These are phyloP conservation scores for Crucihimalaya himalaica DNA, from an alignment of 345 rosid species.

Conservation along the genomic window DNA sequence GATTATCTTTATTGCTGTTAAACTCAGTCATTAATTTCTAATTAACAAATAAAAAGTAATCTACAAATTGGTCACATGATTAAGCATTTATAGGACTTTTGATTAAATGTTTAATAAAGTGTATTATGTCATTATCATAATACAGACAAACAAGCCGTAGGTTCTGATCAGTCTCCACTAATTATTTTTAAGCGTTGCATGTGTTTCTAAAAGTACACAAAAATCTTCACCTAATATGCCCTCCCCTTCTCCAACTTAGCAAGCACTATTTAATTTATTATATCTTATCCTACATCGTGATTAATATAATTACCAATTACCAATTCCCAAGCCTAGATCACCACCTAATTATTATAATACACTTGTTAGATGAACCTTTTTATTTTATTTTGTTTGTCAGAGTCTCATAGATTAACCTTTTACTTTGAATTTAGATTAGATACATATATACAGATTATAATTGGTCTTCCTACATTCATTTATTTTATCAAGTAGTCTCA, in stretches of 20 bases:
- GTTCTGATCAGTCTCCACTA: constrained; percentile 43
- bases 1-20: constrained; percentile 11
- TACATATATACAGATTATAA: not conserved
- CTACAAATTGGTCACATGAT: constrained; percentile 39
- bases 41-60: not conserved
- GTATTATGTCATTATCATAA: constrained; percentile 26
- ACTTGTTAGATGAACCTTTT: constrained; percentile 4
- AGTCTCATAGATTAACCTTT: not conserved
- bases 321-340: constrained; percentile 24
- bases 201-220: constrained; percentile 41
- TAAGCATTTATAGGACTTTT: constrained; percentile 19
- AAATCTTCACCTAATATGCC: constrained; percentile 43
- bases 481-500: constrained; percentile 20
- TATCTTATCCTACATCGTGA: constrained; percentile 24
- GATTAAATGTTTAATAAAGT: constrained; percentile 16
- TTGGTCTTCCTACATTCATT: not conserved
- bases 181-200: constrained; percentile 32
- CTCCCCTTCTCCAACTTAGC: constrained; percentile 27
- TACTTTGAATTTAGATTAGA: constrained; percentile 8
- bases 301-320: constrained; percentile 18
- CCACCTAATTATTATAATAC: constrained; percentile 3
- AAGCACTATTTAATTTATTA: constrained; percentile 22
- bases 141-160: constrained; percentile 38
- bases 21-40: not conserved
- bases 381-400: not conserved